Base-by-base conservation (phyloP, 345 rosid genomes). In the Excoecaria cochinchinensis region DNA sequence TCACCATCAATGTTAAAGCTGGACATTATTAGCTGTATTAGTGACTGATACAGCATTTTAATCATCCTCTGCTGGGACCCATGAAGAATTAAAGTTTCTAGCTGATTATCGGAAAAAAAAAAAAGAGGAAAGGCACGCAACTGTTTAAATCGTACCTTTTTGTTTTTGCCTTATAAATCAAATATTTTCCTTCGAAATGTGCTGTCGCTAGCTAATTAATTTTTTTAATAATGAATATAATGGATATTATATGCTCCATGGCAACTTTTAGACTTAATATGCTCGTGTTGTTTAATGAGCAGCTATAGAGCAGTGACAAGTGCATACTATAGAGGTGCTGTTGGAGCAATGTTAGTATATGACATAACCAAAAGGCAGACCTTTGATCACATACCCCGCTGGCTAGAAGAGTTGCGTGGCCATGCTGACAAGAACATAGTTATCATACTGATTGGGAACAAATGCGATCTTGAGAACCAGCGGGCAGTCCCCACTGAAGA, bases 231-330 rank as follows among this genome's bases (percentile, higher is more conserved):
- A 31, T 25, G 5, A 22, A 19, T 0, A 16, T n/a, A 44, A 66
- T 25, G 66, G 8, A 24, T 16, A 1, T 38, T 50, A 1, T 21
- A 38, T 58, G 17, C 64, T 58, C n/a, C 8, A 24, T 61, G 44
- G 53, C 39, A 9, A 57, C 68, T 50, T 67, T 65, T 11, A 79
- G 68, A 55, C 19, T 70, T 48, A 21, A 31, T 16, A 14, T 70
- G 52, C 31, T 52, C 52, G 8, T 75, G 42, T 77, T 73, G 67
- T 74, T 36, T 25, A 40, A 52, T 46, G 39, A 74, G 69, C 87
- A 91, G 97, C 65, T 91, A 91, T 74, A 87, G 95, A 82, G 95
- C 97, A 1, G 97, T 92, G 46, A 92, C 97, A 36, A 92, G 95
- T 71, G 95, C 97, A 50, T 90, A 89, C 72, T 92, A 92, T 73